Percentiles rank a stretch among this genome's conserved stretches.
Evolutionary conservation across 768 basidiomycete species (phyloP).

Genomic region (Chiua virens): DNA sequence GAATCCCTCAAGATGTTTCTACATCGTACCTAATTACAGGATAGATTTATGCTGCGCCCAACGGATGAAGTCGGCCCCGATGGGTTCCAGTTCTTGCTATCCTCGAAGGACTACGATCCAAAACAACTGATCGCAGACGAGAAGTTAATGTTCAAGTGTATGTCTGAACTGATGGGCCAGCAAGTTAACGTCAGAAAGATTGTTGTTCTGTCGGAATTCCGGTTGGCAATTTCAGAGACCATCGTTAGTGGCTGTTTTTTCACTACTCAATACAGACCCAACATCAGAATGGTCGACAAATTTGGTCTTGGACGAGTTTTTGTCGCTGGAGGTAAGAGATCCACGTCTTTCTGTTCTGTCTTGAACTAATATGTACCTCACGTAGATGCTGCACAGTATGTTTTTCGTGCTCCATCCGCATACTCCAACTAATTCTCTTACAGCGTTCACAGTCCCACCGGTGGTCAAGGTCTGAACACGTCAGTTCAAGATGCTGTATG

Average conservation of each 20-base stretch:
- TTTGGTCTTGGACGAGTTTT: conserved; percentile 46
- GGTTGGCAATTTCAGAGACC: conserved; percentile 20
- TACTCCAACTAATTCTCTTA: background rate
- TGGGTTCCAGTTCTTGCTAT: conserved; percentile 19
- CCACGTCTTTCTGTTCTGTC: background rate
- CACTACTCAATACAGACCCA: conserved; percentile 35
- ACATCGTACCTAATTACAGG: background rate
- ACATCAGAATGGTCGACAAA: conserved; percentile 47
- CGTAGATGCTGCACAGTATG: conserved; percentile 47
- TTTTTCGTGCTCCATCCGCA: background rate
- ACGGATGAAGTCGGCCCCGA: conserved; percentile 18
- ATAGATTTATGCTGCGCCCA: conserved; percentile 9
- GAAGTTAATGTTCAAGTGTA: conserved; percentile 28
- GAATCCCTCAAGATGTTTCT: background rate
- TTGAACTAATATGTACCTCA: background rate
- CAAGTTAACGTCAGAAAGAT: conserved; percentile 35
- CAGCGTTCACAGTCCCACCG: conserved; percentile 26
- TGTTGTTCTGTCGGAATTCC: conserved; percentile 25
- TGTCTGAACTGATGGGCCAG: conserved; percentile 27
- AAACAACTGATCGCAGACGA: conserved; percentile 17
- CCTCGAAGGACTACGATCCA: conserved; percentile 5
- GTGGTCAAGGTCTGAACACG: conserved; percentile 37
- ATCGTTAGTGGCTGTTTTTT: background rate
- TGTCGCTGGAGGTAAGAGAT: conserved; percentile 41
- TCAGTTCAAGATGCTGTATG: conserved; percentile 40